Percentiles rank a stretch among this genome's conserved stretches.
phyloP scores from a whole-genome alignment of 345 rosid genomes.

The Hypericum perforatum region DNA sequence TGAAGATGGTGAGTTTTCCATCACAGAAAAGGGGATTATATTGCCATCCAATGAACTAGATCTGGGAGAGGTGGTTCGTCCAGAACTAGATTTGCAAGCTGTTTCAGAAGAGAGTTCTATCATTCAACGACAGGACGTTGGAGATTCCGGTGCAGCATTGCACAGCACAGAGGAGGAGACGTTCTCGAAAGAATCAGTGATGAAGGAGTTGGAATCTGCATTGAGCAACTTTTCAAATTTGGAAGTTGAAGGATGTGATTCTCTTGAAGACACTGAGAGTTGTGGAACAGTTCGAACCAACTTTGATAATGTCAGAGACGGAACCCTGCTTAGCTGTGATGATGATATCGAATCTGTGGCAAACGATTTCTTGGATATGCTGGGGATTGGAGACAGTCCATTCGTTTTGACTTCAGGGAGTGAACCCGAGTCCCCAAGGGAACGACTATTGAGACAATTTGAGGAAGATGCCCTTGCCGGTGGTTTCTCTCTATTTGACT shows the following conservation, averaged over 20 bases:
- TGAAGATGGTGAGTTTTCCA: constrained; percentile 34
- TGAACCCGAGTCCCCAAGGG: constrained; percentile 96
- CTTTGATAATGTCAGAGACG: constrained; percentile 24
- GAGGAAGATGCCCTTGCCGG: constrained; percentile 63
- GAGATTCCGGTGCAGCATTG: background rate
- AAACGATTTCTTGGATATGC: constrained; percentile 71
- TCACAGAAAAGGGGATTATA: constrained; percentile 30
- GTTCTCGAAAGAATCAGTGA: constrained; percentile 51
- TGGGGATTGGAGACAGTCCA: constrained; percentile 72
- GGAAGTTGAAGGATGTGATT: no score
- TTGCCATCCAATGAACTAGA: constrained; percentile 21
- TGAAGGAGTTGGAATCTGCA: constrained; percentile 54
- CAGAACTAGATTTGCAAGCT: constrained; percentile 13
- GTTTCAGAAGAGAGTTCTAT: constrained; percentile 28
- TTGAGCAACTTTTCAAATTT: no score
- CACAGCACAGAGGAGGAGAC: constrained; percentile 21
- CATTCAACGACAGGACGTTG: constrained; percentile 21
- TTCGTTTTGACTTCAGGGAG: constrained; percentile 57
- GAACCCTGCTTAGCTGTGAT: constrained; percentile 36
- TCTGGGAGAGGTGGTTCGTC: constrained; percentile 18
- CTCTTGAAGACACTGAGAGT: constrained; percentile 38
- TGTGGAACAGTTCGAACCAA: constrained; percentile 19
- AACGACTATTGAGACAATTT: constrained; percentile 72
- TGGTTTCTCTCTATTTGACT: constrained; percentile 61
- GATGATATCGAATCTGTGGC: constrained; percentile 58